Percentiles rank a stretch among this genome's conserved stretches.
These are phyloP conservation scores for Eleusine coracana DNA, from an alignment of 176 grass and related monocot species.

Conservation along the genomic window DNA sequence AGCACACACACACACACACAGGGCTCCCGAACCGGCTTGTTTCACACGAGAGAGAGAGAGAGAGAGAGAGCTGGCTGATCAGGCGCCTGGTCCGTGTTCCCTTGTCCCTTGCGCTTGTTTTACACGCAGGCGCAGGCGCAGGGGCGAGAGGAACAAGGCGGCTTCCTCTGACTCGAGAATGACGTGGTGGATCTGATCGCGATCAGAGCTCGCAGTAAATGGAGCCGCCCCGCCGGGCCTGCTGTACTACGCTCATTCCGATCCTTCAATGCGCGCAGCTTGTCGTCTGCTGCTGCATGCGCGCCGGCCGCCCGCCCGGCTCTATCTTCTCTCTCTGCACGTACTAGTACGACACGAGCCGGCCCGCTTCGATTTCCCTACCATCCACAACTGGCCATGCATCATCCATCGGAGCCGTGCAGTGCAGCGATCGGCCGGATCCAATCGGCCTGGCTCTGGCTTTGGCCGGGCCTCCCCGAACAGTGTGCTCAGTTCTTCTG, in stretches of 20 bases:
- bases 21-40: not conserved
- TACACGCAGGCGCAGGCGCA: not conserved
- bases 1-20: not conserved
- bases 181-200: slow-evolving; percentile 19
- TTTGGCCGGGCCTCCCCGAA: not conserved
- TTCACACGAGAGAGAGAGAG: not conserved
- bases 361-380: no score
- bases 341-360: not conserved
- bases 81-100: slow-evolving; percentile 4
- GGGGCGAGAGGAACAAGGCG: not conserved
- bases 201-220: slow-evolving; percentile 19
- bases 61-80: not conserved
- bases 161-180: slow-evolving; percentile 34
- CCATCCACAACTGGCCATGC: not conserved
- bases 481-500: not conserved
- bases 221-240: not conserved
- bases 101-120: slow-evolving; percentile 41
- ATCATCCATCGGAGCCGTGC: not conserved
- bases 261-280: not conserved
- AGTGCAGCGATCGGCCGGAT: not conserved
- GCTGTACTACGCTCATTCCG: not conserved
- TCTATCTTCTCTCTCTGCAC: not conserved
- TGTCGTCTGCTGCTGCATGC: slow-evolving; percentile 19
- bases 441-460: not conserved
- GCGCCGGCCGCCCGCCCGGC: not conserved